Evolutionary conservation across 1,139 yeast species (phyloP), one percentile per base, ranked within the genome.

Genomic region (Torulaspora pretoriensis): DNA sequence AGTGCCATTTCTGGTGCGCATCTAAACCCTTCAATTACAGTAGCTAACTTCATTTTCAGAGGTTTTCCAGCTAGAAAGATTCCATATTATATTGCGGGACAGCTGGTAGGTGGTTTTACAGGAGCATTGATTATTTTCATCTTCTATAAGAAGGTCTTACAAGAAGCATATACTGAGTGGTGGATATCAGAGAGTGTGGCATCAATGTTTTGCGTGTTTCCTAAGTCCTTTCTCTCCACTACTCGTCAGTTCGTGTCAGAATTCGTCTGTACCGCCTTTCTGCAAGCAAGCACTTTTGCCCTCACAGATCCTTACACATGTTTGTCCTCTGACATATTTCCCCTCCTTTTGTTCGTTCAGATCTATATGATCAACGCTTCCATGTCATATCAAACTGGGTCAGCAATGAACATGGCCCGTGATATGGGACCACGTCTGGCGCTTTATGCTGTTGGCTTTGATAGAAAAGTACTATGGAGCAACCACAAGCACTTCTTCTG

Each of bases 391-490:
- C 75, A 72, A 57, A 75, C 79, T 19, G 78, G 78, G 29, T 72
- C 73, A 53, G 78, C 78, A 37, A 61, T 75, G 52, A 74, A 74
- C 60, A 62, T 71, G 49, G 79, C 79, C 19, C 72, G 80, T 64
- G 80, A 75, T 59, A 65, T 74, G 44, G 77, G 75, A 32, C 79
- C 80, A 47, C 64, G 80, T 54, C 56, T 74, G 37, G 77, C 77
- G 26, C 59, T 75, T 26, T 64, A 63, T 38, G 60, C 71, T 38
- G 65, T 73, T 35, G 80, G 80, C 26, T 73, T 73, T 51, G 70
- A 73, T 38, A 56, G 66, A 41, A 64, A 64, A 17, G 59, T 73
- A 34, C 46, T 64, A 52, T 74, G 70, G 65, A 51, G 63, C 12
- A 55, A 61, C 8, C 67, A 71, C 41, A 62, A 67, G 52, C 67